Percentiles rank a stretch among this genome's conserved stretches.
Conservation (phyloP, 805 yeast species). For the Grigorovia jiainica region DNA sequence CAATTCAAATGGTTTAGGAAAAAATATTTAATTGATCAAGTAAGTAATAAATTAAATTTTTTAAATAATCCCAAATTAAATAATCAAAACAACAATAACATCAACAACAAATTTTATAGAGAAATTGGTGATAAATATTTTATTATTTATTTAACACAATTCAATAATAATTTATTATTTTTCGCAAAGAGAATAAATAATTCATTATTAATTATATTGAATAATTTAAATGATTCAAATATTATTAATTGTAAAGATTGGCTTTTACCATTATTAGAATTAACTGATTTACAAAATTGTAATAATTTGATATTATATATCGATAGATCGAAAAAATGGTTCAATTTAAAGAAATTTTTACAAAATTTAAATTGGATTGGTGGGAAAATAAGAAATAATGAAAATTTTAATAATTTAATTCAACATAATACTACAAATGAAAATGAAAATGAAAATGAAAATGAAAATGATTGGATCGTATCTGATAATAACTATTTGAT, state of each 20-base stretch:
- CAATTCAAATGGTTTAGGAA: slow-evolving; percentile 4
- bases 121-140: slow-evolving; percentile 17
- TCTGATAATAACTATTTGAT: slow-evolving; percentile 24
- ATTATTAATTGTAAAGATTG: slow-evolving; percentile 12
- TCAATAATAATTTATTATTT: neutral
- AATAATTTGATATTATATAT: slow-evolving; percentile 16
- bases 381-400: slow-evolving; percentile 23
- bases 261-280: slow-evolving; percentile 22
- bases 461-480: slow-evolving; percentile 11
- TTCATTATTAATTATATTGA: neutral
- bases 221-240: neutral
- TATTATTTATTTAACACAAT: slow-evolving; percentile 16
- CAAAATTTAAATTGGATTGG: slow-evolving; percentile 27
- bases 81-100: neutral
- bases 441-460: slow-evolving; percentile 18
- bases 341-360: slow-evolving; percentile 15
- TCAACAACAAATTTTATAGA: slow-evolving; percentile 13
- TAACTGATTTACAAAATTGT: slow-evolving; percentile 12
- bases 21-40: slow-evolving; percentile 1
- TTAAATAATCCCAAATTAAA: neutral
- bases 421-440: too few relatives aligned
- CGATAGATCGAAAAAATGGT: slow-evolving; percentile 12
- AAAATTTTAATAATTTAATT: slow-evolving; percentile 7
- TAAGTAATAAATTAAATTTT: neutral
- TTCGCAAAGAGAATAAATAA: neutral